A percentile compares a stretch with the other conserved stretches of the same genome.
phyloP scores from a whole-genome alignment of 768 basidiomycete genomes.

The Lentinula detonsa region DNA sequence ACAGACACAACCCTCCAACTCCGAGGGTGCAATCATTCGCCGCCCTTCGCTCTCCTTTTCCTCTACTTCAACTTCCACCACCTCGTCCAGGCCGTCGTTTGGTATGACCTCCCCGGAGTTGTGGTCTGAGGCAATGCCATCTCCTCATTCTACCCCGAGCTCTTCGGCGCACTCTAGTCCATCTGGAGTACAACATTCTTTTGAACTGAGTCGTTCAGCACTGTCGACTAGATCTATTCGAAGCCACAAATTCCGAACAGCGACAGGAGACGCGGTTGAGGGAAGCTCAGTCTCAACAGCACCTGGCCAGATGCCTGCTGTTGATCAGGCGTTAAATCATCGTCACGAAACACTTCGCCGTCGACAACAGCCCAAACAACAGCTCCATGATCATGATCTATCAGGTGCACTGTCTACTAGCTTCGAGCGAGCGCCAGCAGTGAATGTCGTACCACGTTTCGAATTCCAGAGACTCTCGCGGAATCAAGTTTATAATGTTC shows the following conservation, averaged over 20 bases:
- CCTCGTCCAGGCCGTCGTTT: constrained; percentile 8
- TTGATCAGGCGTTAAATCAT: neutral
- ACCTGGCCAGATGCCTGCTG: neutral
- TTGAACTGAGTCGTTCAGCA: neutral
- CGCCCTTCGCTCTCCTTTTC: constrained; percentile 36
- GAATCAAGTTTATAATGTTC: neutral
- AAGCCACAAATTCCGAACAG: neutral
- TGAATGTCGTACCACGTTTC: neutral
- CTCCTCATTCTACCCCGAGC: neutral
- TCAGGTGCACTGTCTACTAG: neutral
- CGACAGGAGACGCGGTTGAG: neutral
- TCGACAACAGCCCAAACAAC: neutral
- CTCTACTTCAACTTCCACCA: constrained; percentile 39
- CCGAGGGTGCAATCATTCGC: neutral
- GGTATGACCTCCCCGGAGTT: neutral
- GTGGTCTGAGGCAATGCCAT: neutral
- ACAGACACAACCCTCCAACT: neutral
- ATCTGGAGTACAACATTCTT: neutral
- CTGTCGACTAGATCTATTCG: neutral
- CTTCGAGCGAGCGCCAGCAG: neutral
- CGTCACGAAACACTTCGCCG: neutral
- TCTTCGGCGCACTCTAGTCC: neutral
- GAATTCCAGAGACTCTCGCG: neutral
- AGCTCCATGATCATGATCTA: too few relatives aligned
- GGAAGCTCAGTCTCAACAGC: neutral